Conservation (phyloP, 2,329 filamentous ascomycete species). For the Chaetothyriales sp. region DNA sequence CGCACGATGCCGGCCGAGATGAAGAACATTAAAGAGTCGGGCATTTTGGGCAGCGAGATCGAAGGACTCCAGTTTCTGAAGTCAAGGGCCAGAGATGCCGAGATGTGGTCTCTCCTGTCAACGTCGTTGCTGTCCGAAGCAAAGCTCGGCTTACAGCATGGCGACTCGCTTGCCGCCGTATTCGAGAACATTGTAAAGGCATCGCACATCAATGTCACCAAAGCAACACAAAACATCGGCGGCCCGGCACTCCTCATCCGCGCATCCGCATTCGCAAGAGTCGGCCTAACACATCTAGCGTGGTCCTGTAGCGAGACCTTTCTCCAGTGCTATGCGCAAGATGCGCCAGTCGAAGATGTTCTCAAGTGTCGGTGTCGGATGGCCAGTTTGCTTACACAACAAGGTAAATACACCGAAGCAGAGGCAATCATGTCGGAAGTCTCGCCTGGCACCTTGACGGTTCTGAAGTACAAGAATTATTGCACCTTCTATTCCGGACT, state of each 20-base stretch:
- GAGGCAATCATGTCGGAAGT: constrained; percentile 46
- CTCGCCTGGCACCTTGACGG: constrained; percentile 49
- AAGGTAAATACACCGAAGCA: constrained; percentile 59
- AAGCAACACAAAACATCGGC: constrained; percentile 58
- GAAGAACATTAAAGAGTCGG: constrained; percentile 54
- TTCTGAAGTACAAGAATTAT: constrained; percentile 60
- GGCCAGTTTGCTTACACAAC: constrained; percentile 51
- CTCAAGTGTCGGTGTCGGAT: constrained; percentile 61
- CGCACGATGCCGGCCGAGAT: constrained; percentile 69
- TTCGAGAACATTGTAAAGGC: constrained; percentile 71
- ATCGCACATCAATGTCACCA: constrained; percentile 66
- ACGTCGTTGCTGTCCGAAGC: constrained; percentile 76
- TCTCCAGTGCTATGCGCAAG: constrained; percentile 54
- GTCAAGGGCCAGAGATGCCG: constrained; percentile 69
- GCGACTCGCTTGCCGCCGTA: constrained; percentile 45
- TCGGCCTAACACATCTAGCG: constrained; percentile 47
- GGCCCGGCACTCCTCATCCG: constrained; percentile 61
- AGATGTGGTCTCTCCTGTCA: constrained; percentile 74
- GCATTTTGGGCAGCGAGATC: constrained; percentile 61
- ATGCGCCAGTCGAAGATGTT: constrained; percentile 59
- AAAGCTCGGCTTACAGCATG: constrained; percentile 59
- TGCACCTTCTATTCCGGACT: constrained; percentile 31
- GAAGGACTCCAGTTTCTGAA: constrained; percentile 76
- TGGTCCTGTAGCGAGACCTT: constrained; percentile 57
- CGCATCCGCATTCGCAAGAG: constrained; percentile 59